Evolutionary conservation across 495 filamentous ascomycete genomes (phyloP).

Genomic region (Beverwykella pulmonaria): DNA sequence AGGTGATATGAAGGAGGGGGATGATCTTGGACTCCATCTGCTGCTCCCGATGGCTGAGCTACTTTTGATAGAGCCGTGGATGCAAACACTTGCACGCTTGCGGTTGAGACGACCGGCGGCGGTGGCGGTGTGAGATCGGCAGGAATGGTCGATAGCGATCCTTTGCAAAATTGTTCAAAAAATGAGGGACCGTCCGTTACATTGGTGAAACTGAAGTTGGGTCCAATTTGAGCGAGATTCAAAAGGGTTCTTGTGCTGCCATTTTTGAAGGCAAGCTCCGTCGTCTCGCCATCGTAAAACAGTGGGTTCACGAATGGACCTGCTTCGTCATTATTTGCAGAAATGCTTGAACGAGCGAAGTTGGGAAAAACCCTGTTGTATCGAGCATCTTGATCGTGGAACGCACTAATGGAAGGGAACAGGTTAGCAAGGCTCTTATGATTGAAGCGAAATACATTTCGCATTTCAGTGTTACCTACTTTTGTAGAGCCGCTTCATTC

Average conservation of each 20-base stretch:
- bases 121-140: not conserved
- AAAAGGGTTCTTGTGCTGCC: constrained; percentile 42
- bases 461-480: no score
- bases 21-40: not conserved
- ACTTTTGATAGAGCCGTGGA: not conserved
- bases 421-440: no score
- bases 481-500: constrained; percentile 38
- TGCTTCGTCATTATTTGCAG: not conserved
- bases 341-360: constrained; percentile 26
- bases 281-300: constrained; percentile 42
- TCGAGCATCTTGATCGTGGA: constrained; percentile 51
- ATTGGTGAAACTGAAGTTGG: constrained; percentile 11
- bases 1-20: not conserved
- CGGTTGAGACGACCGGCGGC: no score
- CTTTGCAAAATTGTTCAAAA: constrained; percentile 29
- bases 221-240: constrained; percentile 46
- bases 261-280: constrained; percentile 51
- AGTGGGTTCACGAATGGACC: not conserved
- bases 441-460: no score
- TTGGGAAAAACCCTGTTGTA: constrained; percentile 53
- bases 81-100: no score
- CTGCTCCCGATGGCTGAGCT: not conserved
- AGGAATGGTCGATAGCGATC: not conserved
- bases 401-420: not conserved
- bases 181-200: constrained; percentile 26